Base-by-base conservation (phyloP, 2,329 filamentous ascomycete species). In the Cordyceps farinosa region DNA sequence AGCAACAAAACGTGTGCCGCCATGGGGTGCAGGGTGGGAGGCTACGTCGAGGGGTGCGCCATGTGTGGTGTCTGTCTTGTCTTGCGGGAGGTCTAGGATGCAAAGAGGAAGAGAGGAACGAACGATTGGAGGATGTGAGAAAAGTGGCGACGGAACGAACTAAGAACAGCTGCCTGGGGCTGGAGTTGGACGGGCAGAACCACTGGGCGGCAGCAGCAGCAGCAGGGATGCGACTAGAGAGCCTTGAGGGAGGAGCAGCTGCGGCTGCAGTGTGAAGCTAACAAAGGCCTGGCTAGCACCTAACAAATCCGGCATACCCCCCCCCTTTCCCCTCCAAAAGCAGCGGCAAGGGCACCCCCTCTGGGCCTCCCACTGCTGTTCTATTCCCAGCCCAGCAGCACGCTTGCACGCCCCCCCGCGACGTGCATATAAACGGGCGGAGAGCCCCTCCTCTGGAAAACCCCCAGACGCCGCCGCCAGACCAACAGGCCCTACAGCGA, bases 351-450 rank as follows among this genome's bases (percentile, higher is more conserved):
- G 15, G 38, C 38, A 40, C 38, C 10, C 38, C 38, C 38, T 40
- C 38, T 13, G 13, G 38, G 38, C 38, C 38, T 40, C 11, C 9
- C 7, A 13, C 38, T 17, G 38, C 38, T 40, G 38, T 40, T 40
- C 38, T 4, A 17, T 15, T 42, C 11, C 40, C 22, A 22, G 15
- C 15, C 42, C 42, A 45, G 50, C 11, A 34, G 29, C 30, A 51
- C 47, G 38, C 50, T 29, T 53, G 50, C 30, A 55, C 36, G 52
- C 30, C 45, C 48, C 22, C 47, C 67, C 69, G 69, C 68, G 69
- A 73, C 73, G 72, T 74, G 77, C 78, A 81, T 80, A 81, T 81
- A 81, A 81, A 81, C 78, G 77, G 53, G 69, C 70, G 71, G 72
- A 66, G 69, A 66, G 69, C 71, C 74, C 76, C 79, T 78, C 78